Base-by-base conservation (phyloP, 805 yeast genomes). In the Candida ficus region DNA sequence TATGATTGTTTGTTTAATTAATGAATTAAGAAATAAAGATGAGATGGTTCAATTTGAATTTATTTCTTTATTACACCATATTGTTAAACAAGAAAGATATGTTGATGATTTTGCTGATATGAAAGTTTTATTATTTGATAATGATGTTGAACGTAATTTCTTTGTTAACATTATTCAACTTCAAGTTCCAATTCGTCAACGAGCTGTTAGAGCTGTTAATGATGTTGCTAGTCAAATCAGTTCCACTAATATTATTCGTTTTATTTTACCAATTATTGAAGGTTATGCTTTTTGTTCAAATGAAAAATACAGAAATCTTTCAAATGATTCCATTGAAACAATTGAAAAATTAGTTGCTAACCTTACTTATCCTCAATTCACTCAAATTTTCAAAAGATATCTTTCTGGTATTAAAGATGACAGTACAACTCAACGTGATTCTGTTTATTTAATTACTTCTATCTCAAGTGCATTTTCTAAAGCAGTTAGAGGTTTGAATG, bases 201-300 rank as follows among this genome's bases (percentile, higher is more conserved):
- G 89, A 52, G 95, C 98, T 0, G 70, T 91, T 18, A 73, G 78
- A 52, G 72, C 84, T 43, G 62, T 90, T 22, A 71, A 72, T 10
- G 78, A 69, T 5, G 52, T 70, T 32, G 73, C 77, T 6, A 43
- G 58, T 17, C 48, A 66, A 7, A 60, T 90, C 7, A 60, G 75
- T 0, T 75, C 75, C 20, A 63, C 66, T 28, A 80, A 78, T 49
- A 76, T 91, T 39, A 73, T 95, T 0, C 93, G 86, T 54, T 89
- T 83, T 57, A 54, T 93, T 32, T 63, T 93, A 41, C 98, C 99
- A 5, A 75, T 90, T 47, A 70, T 90, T 44, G 98, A 93, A 64
- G 80, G 77, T 46, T 88, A 80, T 61, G 88, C 84, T 2, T 71
- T 70, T 44, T 70, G 77, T 45, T 61, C 67, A 2, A 78, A 73